Conservation (phyloP, 768 basidiomycete species). For the Pulveroboletus sp. region DNA sequence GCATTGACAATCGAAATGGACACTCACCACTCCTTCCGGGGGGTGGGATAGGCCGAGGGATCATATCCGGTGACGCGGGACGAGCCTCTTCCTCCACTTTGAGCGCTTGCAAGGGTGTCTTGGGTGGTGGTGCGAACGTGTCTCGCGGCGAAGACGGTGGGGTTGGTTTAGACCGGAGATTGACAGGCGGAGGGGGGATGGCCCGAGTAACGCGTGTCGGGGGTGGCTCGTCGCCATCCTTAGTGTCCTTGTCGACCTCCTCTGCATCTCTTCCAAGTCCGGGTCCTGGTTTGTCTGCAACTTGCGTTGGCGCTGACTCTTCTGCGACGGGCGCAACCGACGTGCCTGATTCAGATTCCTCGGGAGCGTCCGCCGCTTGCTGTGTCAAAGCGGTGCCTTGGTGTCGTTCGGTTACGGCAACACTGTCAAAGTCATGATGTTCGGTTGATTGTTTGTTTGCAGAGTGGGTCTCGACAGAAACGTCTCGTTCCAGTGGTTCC, state of each 20-base stretch:
- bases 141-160: constrained; percentile 18
- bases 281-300: no score
- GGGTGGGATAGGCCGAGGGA: constrained; percentile 30
- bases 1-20: no score
- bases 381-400: constrained; percentile 2
- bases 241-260: constrained; percentile 3
- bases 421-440: background rate
- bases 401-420: background rate
- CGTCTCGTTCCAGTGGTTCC: constrained; percentile 11
- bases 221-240: constrained; percentile 24
- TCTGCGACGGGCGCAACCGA: no score
- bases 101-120: constrained; percentile 7
- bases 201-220: constrained; percentile 32
- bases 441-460: background rate
- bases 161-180: constrained; percentile 20
- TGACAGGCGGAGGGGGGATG: constrained; percentile 33
- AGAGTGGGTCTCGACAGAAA: constrained; percentile 1
- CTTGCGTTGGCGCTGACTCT: no score
- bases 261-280: background rate
- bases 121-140: constrained; percentile 13
- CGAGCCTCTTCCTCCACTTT: constrained; percentile 22
- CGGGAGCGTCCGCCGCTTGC: background rate
- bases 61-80: constrained; percentile 28
- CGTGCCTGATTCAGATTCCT: constrained; percentile 1
- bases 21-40: constrained; percentile 28